Evolutionary conservation across 2,329 filamentous ascomycete species (phyloP).

Genomic region (Aspergillus persii): DNA sequence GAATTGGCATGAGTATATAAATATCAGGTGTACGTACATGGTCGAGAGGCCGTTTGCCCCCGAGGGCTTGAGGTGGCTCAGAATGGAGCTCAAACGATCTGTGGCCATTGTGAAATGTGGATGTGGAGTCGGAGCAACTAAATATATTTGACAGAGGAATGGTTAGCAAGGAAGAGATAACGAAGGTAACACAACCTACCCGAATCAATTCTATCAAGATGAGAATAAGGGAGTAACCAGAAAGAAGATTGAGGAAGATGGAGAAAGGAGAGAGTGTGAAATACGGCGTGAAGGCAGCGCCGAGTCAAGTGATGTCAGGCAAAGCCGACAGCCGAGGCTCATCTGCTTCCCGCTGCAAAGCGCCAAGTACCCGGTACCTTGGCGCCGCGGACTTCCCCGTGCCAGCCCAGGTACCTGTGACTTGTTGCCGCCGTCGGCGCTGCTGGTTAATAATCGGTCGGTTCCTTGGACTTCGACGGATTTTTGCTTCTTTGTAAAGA

Average conservation of each 20-base stretch:
- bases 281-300: background rate
- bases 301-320: background rate
- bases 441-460: background rate
- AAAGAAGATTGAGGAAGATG: background rate
- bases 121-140: background rate
- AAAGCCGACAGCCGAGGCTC: conserved; percentile 12
- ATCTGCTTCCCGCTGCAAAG: background rate
- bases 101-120: conserved; percentile 61
- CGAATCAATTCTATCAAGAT: background rate
- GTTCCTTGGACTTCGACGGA: background rate
- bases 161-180: background rate
- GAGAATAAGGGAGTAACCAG: background rate
- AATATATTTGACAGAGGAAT: background rate
- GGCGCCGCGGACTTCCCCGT: background rate
- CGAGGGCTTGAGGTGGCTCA: conserved; percentile 69
- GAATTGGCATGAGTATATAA: conserved; percentile 4
- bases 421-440: background rate
- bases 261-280: background rate
- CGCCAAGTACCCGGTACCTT: background rate
- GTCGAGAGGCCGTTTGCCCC: conserved; percentile 67
- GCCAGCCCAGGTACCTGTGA: background rate
- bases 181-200: background rate
- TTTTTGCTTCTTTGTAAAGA: background rate
- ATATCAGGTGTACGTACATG: conserved; percentile 63
- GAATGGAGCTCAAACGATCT: conserved; percentile 81